Conservation (phyloP, 441 rosid species). For the Populus hybrid region DNA sequence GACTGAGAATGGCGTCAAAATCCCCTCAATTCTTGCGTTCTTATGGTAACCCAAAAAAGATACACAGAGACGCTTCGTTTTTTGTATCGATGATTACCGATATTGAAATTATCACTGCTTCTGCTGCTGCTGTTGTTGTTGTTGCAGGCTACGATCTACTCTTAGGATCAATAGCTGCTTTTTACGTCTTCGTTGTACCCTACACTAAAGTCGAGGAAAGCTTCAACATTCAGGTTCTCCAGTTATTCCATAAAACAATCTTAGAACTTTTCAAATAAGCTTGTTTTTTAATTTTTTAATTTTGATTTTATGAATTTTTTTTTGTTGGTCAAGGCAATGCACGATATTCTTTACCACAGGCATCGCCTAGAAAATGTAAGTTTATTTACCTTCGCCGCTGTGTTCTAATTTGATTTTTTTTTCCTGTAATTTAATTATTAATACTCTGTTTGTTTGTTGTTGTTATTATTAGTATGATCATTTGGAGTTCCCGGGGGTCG, state of each 20-base stretch:
- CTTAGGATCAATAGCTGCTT: conserved; percentile 77
- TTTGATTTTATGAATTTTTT: not conserved
- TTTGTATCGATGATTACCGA: not conserved
- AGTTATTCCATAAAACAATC: not conserved
- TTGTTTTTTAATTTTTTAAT: not conserved
- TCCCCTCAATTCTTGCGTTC: conserved; percentile 35
- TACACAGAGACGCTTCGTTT: not conserved
- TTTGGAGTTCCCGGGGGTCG: conserved; percentile 95
- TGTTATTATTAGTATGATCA: conserved; percentile 71
- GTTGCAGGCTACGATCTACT: conserved; percentile 74
- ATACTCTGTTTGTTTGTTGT: conserved; percentile 8
- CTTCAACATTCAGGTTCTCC: conserved; percentile 82
- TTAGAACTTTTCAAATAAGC: not conserved
- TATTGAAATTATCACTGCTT: not conserved
- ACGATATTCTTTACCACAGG: conserved; percentile 79
- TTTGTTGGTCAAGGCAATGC: conserved; percentile 63
- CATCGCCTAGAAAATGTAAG: conserved; percentile 72
- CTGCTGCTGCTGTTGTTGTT: not conserved
- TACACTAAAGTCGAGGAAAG: conserved; percentile 97
- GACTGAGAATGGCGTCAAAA: conserved; percentile 35
- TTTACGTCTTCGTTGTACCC: conserved; percentile 70
- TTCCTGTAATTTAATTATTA: not conserved
- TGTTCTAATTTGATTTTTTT: not conserved
- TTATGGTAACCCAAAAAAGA: conserved; percentile 31
- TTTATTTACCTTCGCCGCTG: not conserved